These are phyloP conservation scores for Neofusicoccum cordaticola DNA, from an alignment of 2,329 filamentous ascomycete genomes.

Conservation along the genomic window DNA sequence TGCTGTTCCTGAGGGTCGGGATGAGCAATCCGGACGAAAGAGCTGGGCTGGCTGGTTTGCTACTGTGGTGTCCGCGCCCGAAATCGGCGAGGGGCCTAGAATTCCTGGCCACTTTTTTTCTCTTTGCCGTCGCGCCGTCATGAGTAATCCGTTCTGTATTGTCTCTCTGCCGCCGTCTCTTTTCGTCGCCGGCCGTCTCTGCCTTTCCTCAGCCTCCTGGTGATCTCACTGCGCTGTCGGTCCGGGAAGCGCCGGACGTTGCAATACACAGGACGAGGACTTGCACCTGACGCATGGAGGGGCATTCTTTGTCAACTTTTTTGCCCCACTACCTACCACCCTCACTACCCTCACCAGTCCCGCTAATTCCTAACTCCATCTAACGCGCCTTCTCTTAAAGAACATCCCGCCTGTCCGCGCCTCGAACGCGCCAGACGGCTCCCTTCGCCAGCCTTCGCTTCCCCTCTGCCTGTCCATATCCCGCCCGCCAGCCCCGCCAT, in stretches of 20 bases:
- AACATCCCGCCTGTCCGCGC: background rate
- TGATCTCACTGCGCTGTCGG: background rate
- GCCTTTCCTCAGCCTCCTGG: background rate
- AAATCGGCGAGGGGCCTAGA: conserved; percentile 9
- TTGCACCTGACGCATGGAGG: background rate
- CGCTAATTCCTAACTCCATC: conserved; percentile 10
- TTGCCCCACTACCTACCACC: conserved; percentile 2
- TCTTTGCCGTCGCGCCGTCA: background rate
- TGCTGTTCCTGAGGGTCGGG: background rate
- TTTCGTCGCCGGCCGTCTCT: background rate
- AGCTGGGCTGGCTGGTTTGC: background rate
- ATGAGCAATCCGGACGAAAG: background rate
- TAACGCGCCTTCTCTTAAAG: conserved; percentile 2
- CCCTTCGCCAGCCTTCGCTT: background rate
- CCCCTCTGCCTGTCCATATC: background rate
- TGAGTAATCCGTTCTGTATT: background rate
- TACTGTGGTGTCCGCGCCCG: background rate
- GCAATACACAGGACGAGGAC: background rate
- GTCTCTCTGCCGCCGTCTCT: background rate
- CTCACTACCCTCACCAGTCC: background rate
- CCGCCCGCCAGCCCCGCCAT: background rate
- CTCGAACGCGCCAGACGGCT: background rate
- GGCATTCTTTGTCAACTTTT: background rate
- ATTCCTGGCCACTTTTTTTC: background rate
- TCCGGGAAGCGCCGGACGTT: background rate